Evolutionary conservation across 202 grass and related monocot genomes (phyloP).

Genomic region (Setaria viridis): DNA sequence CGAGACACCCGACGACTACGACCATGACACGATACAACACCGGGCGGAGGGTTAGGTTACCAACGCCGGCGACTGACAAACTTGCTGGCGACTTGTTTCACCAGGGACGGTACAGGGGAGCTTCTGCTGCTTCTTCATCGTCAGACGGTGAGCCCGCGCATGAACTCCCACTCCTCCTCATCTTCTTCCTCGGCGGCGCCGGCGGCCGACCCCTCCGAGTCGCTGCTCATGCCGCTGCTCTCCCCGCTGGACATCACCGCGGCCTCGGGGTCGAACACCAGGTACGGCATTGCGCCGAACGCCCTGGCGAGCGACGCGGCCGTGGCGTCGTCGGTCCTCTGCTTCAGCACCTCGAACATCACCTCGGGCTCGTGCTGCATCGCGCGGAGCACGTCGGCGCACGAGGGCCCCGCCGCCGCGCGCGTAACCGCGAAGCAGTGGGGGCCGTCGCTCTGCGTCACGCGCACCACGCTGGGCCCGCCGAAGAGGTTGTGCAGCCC

Average conservation of each 20-base stretch:
- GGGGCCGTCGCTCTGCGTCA: constrained; percentile 83
- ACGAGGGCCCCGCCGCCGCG: constrained; percentile 67
- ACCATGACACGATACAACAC: constrained; percentile 70
- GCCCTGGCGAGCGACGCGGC: constrained; percentile 56
- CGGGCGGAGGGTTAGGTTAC: constrained; percentile 41
- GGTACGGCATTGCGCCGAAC: constrained; percentile 87
- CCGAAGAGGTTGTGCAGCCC: constrained; percentile 95
- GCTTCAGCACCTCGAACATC: constrained; percentile 91
- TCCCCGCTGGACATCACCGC: constrained; percentile 43
- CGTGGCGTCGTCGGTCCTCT: constrained; percentile 44
- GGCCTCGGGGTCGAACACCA: constrained; percentile 51
- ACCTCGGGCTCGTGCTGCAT: constrained; percentile 98
- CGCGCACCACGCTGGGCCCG: constrained; percentile 88
- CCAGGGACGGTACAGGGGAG: constrained; percentile 18
- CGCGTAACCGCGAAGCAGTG: constrained; percentile 87
- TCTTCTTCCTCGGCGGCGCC: constrained; percentile 77
- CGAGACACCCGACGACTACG: constrained; percentile 53
- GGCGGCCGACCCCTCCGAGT: constrained; percentile 66
- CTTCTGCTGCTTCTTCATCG: not conserved
- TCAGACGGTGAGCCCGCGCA: constrained; percentile 90
- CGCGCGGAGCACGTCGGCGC: constrained; percentile 81
- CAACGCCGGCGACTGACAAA: constrained; percentile 10
- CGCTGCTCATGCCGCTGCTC: constrained; percentile 62
- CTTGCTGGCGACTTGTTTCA: not conserved
- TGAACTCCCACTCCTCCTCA: constrained; percentile 88